These are phyloP conservation scores for Acacia pycnantha DNA, from an alignment of 331 rosid genomes.

Conservation along the genomic window DNA sequence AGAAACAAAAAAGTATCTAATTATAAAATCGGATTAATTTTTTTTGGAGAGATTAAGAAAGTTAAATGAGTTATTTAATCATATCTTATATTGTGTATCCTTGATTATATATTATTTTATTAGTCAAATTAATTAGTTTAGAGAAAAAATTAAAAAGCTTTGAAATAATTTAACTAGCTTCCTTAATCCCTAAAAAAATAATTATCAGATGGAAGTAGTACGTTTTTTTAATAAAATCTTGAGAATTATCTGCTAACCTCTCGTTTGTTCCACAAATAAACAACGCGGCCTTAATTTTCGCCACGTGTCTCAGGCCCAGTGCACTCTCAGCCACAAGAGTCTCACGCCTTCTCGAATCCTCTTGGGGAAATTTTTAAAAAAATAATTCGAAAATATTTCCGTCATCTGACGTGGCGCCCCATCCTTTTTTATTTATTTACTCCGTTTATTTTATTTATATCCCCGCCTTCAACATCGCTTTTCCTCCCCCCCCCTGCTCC, in stretches of 20 bases:
- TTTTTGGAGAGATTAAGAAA: too few species aligned
- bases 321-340: conserved; percentile 72
- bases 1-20: conserved; percentile 27
- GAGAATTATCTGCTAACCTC: conserved; percentile 35
- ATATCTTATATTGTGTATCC: too few species aligned
- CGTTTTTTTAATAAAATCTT: conserved; percentile 10
- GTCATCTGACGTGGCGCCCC: conserved; percentile 50
- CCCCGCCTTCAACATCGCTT: conserved; percentile 5
- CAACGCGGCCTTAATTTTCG: conserved; percentile 11
- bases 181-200: too few species aligned
- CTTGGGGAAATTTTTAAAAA: conserved; percentile 4
- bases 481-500: not conserved
- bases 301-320: conserved; percentile 50
- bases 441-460: not conserved
- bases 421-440: not conserved
- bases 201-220: too few species aligned
- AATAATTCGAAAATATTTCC: not conserved
- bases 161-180: too few species aligned
- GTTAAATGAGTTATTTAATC: too few species aligned
- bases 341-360: conserved; percentile 51
- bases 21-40: too few species aligned
- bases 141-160: too few species aligned
- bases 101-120: too few species aligned
- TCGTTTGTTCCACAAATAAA: conserved; percentile 40
- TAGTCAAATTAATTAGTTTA: too few species aligned